Base-by-base conservation (phyloP, 176 grass and related monocot species). In the Luzula sylvatica region DNA sequence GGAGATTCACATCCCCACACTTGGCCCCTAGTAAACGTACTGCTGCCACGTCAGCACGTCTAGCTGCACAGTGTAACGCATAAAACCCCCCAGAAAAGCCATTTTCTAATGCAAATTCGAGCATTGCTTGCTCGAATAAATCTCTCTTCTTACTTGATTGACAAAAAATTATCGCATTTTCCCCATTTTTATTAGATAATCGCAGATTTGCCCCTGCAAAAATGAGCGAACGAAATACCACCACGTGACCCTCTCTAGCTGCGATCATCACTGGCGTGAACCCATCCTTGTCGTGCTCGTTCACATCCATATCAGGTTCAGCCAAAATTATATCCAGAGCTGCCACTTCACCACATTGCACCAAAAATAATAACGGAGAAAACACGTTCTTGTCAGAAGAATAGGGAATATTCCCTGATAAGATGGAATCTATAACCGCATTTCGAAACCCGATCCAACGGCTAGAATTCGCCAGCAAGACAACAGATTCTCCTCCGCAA, bases 111-210 rank as follows among this genome's bases (percentile, higher is more conserved):
- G 75, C 78, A 54, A 90, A 80, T 32, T 98, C 78, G 11, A 98
- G 81, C 92, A 98, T 86, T 46, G 82, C 78, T 76, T 83, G 92
- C 78, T 98, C 92, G 52, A 98, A 98, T 9, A 87, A 58, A 28
- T 98, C 92, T 38, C 78, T 47, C 50, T 86, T 83, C 69, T 80
- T 79, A 76, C 83, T 98, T 49, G 49, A 74, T 65, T 79, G 85
- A 8, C 74, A 80, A 18, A 90, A 29, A n/a, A 27, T 69, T 0
- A 98, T 53, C 0, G 78, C 72, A 4, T 78, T 90, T 47, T 86
- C 78, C 3, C 85, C 85, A 0, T 42, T 67, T 61, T 52, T 72
- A 52, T 77, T 83, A 30, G 58, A 51, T 20, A 90, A 66, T 65
- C 56, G 81, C 68, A 87, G 70, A 42, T 90, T 71, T 52, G 81